These are phyloP conservation scores for Cyclospora cayetanensis DNA, from an alignment of 169 alveolate genomes.

Conservation along the genomic window DNA sequence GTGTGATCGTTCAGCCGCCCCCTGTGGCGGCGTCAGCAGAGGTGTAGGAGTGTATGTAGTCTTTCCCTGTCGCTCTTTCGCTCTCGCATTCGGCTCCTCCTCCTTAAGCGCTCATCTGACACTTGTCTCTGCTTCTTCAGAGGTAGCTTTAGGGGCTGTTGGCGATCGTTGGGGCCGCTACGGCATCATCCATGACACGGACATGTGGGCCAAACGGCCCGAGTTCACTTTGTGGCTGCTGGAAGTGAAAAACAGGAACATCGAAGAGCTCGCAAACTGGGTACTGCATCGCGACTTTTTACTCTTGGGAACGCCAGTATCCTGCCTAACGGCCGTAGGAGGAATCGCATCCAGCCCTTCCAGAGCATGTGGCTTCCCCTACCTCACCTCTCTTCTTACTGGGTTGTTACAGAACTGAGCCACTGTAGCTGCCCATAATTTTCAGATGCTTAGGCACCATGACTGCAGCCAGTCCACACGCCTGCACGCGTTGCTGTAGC, in stretches of 20 bases:
- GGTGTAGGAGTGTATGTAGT: not conserved
- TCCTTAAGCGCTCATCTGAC: not conserved
- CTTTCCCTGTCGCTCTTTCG: not conserved
- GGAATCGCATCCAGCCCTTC: too few relatives aligned
- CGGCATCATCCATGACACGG: not conserved
- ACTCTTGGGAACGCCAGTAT: too few relatives aligned
- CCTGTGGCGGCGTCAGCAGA: not conserved
- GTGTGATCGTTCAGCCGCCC: too few relatives aligned
- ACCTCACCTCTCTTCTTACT: too few relatives aligned
- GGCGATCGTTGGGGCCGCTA: not conserved
- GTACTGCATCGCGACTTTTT: too few relatives aligned
- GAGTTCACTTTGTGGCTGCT: conserved; percentile 77
- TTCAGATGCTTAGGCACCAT: too few relatives aligned
- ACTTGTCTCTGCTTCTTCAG: not conserved
- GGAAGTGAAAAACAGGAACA: conserved; percentile 75
- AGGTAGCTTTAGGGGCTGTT: not conserved
- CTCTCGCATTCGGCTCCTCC: not conserved
- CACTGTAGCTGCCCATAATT: too few relatives aligned
- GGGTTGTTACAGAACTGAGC: too few relatives aligned
- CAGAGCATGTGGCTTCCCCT: too few relatives aligned
- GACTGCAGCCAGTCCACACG: too few relatives aligned
- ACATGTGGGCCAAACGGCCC: conserved; percentile 49
- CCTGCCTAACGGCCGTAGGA: too few relatives aligned
- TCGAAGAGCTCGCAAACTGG: conserved; percentile 71
- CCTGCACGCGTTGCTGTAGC: too few relatives aligned